Conservation (phyloP, 495 filamentous ascomycete species). For the Niebla homalea region DNA sequence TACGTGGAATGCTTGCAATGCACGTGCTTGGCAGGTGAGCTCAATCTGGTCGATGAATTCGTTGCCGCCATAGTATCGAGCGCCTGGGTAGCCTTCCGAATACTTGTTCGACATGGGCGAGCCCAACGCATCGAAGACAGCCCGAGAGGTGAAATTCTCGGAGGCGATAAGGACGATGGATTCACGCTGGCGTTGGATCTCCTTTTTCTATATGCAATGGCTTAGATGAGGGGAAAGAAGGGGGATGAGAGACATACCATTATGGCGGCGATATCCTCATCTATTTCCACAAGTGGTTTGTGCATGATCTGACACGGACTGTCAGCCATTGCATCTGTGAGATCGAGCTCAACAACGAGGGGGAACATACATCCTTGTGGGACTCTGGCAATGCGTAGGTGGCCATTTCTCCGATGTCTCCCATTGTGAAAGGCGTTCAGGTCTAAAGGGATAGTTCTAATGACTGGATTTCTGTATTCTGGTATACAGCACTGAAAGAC, state of each 20-base stretch:
- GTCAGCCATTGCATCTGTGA: constrained; percentile 31
- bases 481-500: no score
- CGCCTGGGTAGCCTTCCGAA: constrained; percentile 95
- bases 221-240: neutral
- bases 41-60: constrained; percentile 97
- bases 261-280: constrained; percentile 85
- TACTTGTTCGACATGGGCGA: constrained; percentile 98
- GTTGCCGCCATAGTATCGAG: constrained; percentile 98
- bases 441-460: no score
- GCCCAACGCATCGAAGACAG: constrained; percentile 79
- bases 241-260: constrained; percentile 53
- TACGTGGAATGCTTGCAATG: constrained; percentile 80
- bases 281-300: constrained; percentile 66
- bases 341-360: neutral
- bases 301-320: constrained; percentile 66
- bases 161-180: constrained; percentile 97
- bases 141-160: constrained; percentile 79
- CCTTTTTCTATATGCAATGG: constrained; percentile 55
- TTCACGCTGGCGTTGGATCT: constrained; percentile 95
- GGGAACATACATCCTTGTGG: constrained; percentile 68
- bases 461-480: no score
- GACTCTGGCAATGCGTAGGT: constrained; percentile 77
- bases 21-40: constrained; percentile 88
- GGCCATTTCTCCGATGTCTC: constrained; percentile 29
- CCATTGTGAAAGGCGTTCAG: no score